Conservation (phyloP, 805 yeast species). For the Zygosaccharomyces rouxii region DNA sequence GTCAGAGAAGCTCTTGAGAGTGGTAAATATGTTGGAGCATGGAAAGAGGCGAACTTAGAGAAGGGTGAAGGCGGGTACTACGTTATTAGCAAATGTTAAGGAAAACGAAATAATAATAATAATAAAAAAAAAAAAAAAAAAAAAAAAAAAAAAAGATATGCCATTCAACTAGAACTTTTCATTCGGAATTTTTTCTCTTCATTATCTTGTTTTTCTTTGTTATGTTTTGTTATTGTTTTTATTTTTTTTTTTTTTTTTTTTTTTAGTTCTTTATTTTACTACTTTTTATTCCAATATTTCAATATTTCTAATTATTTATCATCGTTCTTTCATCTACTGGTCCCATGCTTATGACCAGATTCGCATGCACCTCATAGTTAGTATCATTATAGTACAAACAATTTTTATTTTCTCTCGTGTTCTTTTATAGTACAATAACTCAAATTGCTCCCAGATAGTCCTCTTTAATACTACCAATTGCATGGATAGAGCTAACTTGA, state of each 20-base stretch:
- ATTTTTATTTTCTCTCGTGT: neutral
- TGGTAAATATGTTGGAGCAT: slow-evolving; percentile 36
- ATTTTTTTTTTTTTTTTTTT: neutral
- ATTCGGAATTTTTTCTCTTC: neutral
- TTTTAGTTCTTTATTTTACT: neutral
- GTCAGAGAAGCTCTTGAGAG: slow-evolving; percentile 36
- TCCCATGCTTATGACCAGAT: neutral
- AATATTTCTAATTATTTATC: neutral
- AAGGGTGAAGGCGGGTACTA: slow-evolving; percentile 37
- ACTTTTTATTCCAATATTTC: neutral
- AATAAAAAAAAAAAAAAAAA: neutral
- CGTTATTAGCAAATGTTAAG: slow-evolving; percentile 6
- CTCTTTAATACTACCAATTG: slow-evolving; percentile 96
- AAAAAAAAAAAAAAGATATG: neutral
- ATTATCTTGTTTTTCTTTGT: neutral
- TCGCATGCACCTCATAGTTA: neutral
- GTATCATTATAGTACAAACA: slow-evolving; percentile 2
- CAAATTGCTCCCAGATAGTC: slow-evolving; percentile 84
- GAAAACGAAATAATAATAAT: neutral
- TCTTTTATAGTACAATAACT: slow-evolving; percentile 1
- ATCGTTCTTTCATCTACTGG: neutral
- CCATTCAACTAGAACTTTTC: neutral
- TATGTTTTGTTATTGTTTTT: neutral
- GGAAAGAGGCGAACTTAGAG: slow-evolving; percentile 34
- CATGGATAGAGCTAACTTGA: slow-evolving; percentile 94